Percentiles rank a stretch among this genome's conserved stretches.
Evolutionary conservation across 2,329 filamentous ascomycete species (phyloP).

Genomic region (Xylaria sp.): DNA sequence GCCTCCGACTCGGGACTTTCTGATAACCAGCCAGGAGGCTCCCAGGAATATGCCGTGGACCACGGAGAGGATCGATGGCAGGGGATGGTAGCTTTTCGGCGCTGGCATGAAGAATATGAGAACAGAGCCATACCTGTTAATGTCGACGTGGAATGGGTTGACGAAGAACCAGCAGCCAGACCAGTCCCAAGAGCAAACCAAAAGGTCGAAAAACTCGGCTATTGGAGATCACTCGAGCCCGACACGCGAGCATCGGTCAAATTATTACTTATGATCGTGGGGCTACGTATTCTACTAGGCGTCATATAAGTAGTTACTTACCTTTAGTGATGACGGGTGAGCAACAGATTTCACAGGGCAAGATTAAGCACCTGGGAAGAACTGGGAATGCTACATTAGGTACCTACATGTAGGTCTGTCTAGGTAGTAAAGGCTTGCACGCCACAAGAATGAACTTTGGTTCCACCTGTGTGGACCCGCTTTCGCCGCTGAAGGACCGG

Average conservation of each 20-base stretch:
- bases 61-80: not conserved
- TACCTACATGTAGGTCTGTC: too few relatives aligned
- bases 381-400: too few relatives aligned
- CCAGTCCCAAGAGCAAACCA: not conserved
- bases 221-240: too few relatives aligned
- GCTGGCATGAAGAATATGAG: not conserved
- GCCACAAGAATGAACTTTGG: too few relatives aligned
- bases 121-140: not conserved
- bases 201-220: not conserved
- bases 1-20: not conserved
- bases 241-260: too few relatives aligned
- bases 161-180: not conserved
- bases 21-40: not conserved
- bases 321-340: not conserved
- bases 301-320: too few relatives aligned
- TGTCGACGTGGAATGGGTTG: not conserved
- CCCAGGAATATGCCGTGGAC: not conserved
- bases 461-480: not conserved
- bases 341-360: not conserved
- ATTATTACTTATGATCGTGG: too few relatives aligned
- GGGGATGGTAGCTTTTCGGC: not conserved
- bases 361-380: not conserved
- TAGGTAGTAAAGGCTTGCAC: too few relatives aligned
- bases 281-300: too few relatives aligned
- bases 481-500: not conserved